Evolutionary conservation across 495 filamentous ascomycete genomes (phyloP).

Genomic region (Glonium stellatum): DNA sequence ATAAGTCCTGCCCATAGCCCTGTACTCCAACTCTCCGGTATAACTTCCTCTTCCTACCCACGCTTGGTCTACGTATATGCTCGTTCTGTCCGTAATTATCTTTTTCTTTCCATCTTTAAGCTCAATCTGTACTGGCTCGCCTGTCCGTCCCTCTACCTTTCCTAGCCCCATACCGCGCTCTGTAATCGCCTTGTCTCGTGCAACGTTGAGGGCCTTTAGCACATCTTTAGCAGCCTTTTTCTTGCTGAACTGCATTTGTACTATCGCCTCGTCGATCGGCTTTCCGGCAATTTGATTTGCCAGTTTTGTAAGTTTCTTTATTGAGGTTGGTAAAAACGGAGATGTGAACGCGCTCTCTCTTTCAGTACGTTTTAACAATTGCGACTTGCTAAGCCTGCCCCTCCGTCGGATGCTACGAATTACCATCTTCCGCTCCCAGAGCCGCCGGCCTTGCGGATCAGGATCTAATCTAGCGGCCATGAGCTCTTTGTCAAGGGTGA

Average conservation of each 20-base stretch:
- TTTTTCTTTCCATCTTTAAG: slow-evolving; percentile 35
- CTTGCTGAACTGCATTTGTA: slow-evolving; percentile 91
- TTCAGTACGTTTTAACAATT: slow-evolving; percentile 66
- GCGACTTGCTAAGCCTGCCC: slow-evolving; percentile 56
- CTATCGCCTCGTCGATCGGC: slow-evolving; percentile 81
- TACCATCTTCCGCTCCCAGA: slow-evolving; percentile 79
- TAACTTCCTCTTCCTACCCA: slow-evolving; percentile 79
- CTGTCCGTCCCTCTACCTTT: slow-evolving; percentile 14
- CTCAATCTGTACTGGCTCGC: slow-evolving; percentile 26
- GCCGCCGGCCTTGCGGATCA: slow-evolving; percentile 52
- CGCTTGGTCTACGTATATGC: slow-evolving; percentile 80
- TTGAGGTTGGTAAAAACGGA: slow-evolving; percentile 63
- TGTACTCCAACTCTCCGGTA: slow-evolving; percentile 48
- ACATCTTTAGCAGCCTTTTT: slow-evolving; percentile 88
- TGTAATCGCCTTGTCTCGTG: slow-evolving; percentile 70
- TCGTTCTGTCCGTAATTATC: slow-evolving; percentile 57
- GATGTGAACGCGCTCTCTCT: slow-evolving; percentile 57
- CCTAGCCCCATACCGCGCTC: slow-evolving; percentile 80
- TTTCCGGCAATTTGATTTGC: slow-evolving; percentile 86
- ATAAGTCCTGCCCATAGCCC: slow-evolving; percentile 61
- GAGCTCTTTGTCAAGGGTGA: slow-evolving; percentile 26
- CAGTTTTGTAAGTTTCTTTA: slow-evolving; percentile 81
- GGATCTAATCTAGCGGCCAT: slow-evolving; percentile 60
- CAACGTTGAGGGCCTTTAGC: slow-evolving; percentile 63
- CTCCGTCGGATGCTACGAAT: slow-evolving; percentile 60